Base-by-base conservation (phyloP, 495 filamentous ascomycete species). In the Immersiella caudata region DNA sequence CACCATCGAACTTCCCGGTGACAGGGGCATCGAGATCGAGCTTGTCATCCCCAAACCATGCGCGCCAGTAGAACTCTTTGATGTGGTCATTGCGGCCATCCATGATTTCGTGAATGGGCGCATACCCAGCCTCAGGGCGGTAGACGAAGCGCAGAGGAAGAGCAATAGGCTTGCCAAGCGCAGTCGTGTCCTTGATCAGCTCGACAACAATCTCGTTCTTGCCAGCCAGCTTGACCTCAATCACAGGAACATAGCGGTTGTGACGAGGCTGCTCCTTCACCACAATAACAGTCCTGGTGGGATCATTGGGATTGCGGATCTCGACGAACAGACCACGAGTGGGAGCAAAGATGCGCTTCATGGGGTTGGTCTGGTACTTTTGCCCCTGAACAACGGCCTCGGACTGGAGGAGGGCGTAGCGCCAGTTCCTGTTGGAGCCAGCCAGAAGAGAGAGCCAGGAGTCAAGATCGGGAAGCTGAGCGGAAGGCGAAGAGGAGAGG, bases 41-140 rank as follows among this genome's bases (percentile, higher is more conserved):
- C 26, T 84, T 75, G 71, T 95, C 94, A 71, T 93, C 88, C 18
- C 93, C 96, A 71, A 99, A 99, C 95, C 95, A 97, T 67, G 94
- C 88, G 35, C 88, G 87, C 85, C 96, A 97, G 84, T 99, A 99
- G 77, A 98, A 99, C 79, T 95, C 88, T 81, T 97, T 97, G 84
- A 99, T 97, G 60, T 92, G 88, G 72, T 97, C 92, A 72, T 98
- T 98, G 75, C 95, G 92, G 66, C 83, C 90, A 60, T 93, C 86
- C 94, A 97, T 98, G 60, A 98, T 89, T 76, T 99, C 95, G 58
- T 90, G 88, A 70, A 99, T 96, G 6, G 95, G 95, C 18, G 95
- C 94, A 75, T 96, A 98, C 27, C 95, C 95, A 49, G 91, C 88
- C 78, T 97, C 93, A 0, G 95, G 96, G 72, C 92, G 91, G 75